These are phyloP conservation scores for Peniophora sp. DNA, from an alignment of 1,284 basidiomycete species.

Conservation along the genomic window DNA sequence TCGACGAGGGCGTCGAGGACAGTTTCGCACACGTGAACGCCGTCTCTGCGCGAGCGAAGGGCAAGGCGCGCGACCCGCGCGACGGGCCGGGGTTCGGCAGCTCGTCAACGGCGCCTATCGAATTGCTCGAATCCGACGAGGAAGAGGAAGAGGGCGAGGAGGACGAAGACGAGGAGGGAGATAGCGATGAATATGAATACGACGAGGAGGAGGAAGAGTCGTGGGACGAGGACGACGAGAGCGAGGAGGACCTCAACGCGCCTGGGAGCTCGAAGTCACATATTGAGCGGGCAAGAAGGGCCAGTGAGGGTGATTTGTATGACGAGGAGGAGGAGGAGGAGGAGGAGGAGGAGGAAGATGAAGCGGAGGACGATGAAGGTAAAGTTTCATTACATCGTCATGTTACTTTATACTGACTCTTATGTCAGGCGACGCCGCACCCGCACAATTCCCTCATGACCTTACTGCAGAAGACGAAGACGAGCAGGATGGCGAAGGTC, in stretches of 20 bases:
- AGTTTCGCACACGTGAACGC: constrained; percentile 42
- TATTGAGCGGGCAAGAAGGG: constrained; percentile 7
- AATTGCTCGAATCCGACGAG: constrained; percentile 21
- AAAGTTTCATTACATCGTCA: not conserved
- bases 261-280: not conserved
- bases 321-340: constrained; percentile 5
- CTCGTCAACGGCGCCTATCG: constrained; percentile 35
- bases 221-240: not conserved
- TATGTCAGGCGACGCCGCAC: too few relatives aligned
- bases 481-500: too few relatives aligned
- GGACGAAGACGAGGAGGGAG: constrained; percentile 11
- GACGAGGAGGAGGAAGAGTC: constrained; percentile 1
- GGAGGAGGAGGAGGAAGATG: constrained; percentile 11
- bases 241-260: not conserved
- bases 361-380: constrained; percentile 12
- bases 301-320: constrained; percentile 8
- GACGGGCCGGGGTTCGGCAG: constrained; percentile 47
- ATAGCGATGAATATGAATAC: constrained; percentile 1
- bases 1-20: constrained; percentile 30
- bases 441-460: too few relatives aligned
- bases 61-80: constrained; percentile 51
- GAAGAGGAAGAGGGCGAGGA: constrained; percentile 11
- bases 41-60: constrained; percentile 40
- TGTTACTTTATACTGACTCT: too few relatives aligned
- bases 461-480: not conserved